A percentile compares a stretch with the other conserved stretches of the same genome.
Evolutionary conservation across 2,329 filamentous ascomycete species (phyloP).

Genomic region (Botryotinia calthae): DNA sequence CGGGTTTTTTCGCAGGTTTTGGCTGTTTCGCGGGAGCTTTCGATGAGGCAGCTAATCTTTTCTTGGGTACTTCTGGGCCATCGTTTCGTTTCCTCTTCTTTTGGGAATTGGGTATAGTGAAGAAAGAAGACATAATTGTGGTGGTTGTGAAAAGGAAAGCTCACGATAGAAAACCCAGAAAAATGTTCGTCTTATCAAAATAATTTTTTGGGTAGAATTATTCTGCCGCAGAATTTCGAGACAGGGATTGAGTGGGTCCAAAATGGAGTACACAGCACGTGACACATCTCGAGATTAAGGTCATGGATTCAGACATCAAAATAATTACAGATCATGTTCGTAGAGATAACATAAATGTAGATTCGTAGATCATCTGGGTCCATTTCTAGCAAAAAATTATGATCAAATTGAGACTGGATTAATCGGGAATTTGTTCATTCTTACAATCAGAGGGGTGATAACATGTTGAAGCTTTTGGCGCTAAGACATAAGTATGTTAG

Average conservation of each 20-base stretch:
- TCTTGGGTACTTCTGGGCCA: conserved; percentile 56
- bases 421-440: background rate
- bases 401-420: background rate
- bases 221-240: conserved; percentile 24
- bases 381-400: background rate
- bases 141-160: background rate
- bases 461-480: conserved; percentile 5
- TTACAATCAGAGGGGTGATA: background rate
- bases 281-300: background rate
- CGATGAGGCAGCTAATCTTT: conserved; percentile 51
- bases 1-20: conserved; percentile 45
- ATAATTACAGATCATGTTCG: too few relatives aligned
- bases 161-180: conserved; percentile 11
- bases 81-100: conserved; percentile 81
- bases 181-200: conserved; percentile 22
- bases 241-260: conserved; percentile 17
- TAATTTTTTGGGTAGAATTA: conserved; percentile 23
- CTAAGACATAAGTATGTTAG: conserved; percentile 21
- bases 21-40: conserved; percentile 31
- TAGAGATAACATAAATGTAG: background rate
- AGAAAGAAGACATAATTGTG: conserved; percentile 83
- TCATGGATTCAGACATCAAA: background rate
- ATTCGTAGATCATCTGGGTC: background rate
- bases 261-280: background rate
- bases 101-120: conserved; percentile 81